phyloP scores from a whole-genome alignment of 768 basidiomycete genomes.

The Russula dissimulans region DNA sequence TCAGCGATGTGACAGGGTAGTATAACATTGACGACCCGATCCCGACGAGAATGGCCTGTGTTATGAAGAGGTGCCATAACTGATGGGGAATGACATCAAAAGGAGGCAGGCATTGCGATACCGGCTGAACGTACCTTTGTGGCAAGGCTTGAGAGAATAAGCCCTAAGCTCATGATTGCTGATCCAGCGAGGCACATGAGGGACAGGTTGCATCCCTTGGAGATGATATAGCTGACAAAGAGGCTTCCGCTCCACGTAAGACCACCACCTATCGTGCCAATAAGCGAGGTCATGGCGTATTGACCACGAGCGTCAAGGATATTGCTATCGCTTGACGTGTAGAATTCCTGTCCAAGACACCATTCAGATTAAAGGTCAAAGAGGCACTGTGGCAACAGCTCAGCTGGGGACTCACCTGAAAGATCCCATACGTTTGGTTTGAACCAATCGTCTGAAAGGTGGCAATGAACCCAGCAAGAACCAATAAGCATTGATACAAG shows the following conservation, averaged over 20 bases:
- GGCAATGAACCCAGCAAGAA: slow-evolving; percentile 36
- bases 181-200: slow-evolving; percentile 31
- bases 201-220: slow-evolving; percentile 27
- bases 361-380: neutral
- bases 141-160: slow-evolving; percentile 34
- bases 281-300: slow-evolving; percentile 34
- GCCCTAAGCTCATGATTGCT: slow-evolving; percentile 34
- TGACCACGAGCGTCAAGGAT: slow-evolving; percentile 30
- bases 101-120: neutral
- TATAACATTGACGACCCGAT: slow-evolving; percentile 37
- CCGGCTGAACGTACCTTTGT: slow-evolving; percentile 23
- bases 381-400: neutral
- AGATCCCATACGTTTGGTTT: slow-evolving; percentile 35
- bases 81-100: slow-evolving; percentile 8
- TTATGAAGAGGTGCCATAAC: slow-evolving; percentile 38
- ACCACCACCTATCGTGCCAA: slow-evolving; percentile 37
- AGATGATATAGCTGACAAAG: slow-evolving; percentile 34
- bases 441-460: slow-evolving; percentile 39
- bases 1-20: slow-evolving; percentile 36
- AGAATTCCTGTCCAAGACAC: slow-evolving; percentile 30
- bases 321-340: slow-evolving; percentile 31
- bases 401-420: slow-evolving; percentile 26
- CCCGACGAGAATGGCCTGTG: slow-evolving; percentile 35
- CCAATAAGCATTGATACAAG: slow-evolving; percentile 29
- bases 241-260: slow-evolving; percentile 40